Percentiles rank a stretch among this genome's conserved stretches.
Conservation (phyloP, 2,329 filamentous ascomycete species). For the Fusarium sp. region DNA sequence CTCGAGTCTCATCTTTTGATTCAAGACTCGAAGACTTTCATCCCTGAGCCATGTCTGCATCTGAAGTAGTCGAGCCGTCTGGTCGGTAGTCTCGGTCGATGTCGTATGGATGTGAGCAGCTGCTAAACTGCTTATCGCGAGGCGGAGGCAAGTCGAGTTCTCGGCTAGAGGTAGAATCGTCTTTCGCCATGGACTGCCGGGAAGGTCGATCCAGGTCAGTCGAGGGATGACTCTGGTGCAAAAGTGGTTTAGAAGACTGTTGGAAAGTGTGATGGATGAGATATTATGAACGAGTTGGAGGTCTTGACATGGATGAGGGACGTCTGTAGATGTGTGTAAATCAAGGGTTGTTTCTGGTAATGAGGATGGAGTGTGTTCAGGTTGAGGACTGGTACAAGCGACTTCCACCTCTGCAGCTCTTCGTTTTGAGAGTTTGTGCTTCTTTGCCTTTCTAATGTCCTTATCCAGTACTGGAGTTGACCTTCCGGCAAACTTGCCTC, state of each 20-base stretch:
- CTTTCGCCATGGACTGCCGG: constrained; percentile 31
- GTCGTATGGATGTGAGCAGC: constrained; percentile 6
- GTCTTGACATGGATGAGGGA: neutral
- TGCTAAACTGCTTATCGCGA: constrained; percentile 26
- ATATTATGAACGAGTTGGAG: neutral
- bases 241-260: constrained; percentile 33
- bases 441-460: neutral
- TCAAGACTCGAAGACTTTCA: constrained; percentile 10
- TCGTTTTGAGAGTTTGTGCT: neutral
- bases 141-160: constrained; percentile 27
- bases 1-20: constrained; percentile 8
- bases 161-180: constrained; percentile 20
- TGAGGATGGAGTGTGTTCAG: neutral
- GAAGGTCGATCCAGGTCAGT: constrained; percentile 38
- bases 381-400: neutral
- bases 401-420: neutral
- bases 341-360: neutral
- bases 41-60: constrained; percentile 6
- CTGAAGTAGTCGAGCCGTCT: neutral
- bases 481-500: constrained; percentile 32
- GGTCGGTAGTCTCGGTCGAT: neutral
- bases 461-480: constrained; percentile 5
- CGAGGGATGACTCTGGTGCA: constrained; percentile 29
- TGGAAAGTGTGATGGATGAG: constrained; percentile 14
- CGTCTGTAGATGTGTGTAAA: neutral